Conservation (phyloP, 805 yeast genomes). For the Lachancea nothofagi region DNA sequence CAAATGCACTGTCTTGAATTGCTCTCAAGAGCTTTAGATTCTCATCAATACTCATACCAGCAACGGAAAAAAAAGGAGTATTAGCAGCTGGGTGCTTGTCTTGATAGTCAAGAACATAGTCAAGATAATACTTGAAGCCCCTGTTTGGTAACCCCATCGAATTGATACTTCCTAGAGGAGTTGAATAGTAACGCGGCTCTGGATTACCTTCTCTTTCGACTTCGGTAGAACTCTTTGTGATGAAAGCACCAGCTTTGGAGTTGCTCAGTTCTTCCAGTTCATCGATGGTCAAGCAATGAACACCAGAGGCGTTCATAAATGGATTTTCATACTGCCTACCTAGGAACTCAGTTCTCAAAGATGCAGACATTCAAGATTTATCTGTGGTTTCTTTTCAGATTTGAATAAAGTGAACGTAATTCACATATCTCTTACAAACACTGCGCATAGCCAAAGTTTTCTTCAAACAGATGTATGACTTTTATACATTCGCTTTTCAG, state of each 20-base stretch:
- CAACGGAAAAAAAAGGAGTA: constrained; percentile 27
- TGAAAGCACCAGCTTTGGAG: constrained; percentile 27
- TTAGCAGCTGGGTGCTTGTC: constrained; percentile 13
- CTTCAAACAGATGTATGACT: too few relatives aligned
- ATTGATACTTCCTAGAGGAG: constrained; percentile 30
- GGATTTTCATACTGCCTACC: constrained; percentile 24
- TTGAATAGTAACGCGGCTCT: constrained; percentile 29
- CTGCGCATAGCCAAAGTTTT: too few relatives aligned
- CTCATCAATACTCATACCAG: constrained; percentile 31
- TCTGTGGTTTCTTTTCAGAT: too few relatives aligned
- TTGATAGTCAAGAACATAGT: constrained; percentile 23
- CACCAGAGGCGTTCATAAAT: constrained; percentile 33
- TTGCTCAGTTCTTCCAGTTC: constrained; percentile 21
- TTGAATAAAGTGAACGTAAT: too few relatives aligned
- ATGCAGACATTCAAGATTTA: constrained; percentile 15
- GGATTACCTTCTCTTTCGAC: constrained; percentile 28
- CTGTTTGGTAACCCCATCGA: constrained; percentile 32
- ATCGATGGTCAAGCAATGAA: constrained; percentile 27
- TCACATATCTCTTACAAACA: too few relatives aligned
- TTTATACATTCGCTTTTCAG: too few relatives aligned
- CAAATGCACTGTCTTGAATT: constrained; percentile 25
- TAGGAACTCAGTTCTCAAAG: constrained; percentile 20
- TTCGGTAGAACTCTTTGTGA: constrained; percentile 30
- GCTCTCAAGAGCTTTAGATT: constrained; percentile 21
- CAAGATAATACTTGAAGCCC: constrained; percentile 28